Percentiles rank a stretch among this genome's conserved stretches.
Evolutionary conservation across 1,139 yeast genomes (phyloP).

Genomic region (Wickerhamomyces sp.): DNA sequence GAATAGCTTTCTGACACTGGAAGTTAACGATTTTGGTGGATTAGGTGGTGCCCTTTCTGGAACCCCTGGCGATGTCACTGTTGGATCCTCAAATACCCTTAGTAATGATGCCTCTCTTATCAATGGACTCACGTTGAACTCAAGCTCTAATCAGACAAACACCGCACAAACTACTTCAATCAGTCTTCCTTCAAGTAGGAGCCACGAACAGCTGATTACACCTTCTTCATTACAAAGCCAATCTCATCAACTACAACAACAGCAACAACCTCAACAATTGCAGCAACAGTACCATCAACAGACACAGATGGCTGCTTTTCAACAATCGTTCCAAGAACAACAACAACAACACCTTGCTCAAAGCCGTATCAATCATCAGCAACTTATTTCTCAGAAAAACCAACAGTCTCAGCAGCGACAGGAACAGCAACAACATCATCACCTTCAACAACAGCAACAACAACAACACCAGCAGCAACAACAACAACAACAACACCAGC

Average conservation of each 20-base stretch:
- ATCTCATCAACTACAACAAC: slow-evolving; percentile 3
- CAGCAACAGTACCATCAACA: slow-evolving; percentile 6
- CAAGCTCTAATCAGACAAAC: slow-evolving; percentile 10
- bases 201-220: slow-evolving; percentile 15
- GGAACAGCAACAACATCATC: slow-evolving; percentile 12
- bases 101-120: slow-evolving; percentile 9
- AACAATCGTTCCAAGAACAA: slow-evolving; percentile 14
- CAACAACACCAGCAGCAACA: slow-evolving; percentile 1
- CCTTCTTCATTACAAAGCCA: slow-evolving; percentile 12
- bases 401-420: slow-evolving; percentile 17
- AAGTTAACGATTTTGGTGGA: slow-evolving; percentile 14
- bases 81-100: neutral
- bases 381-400: neutral
- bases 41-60: slow-evolving; percentile 7
- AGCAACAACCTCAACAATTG: slow-evolving; percentile 7
- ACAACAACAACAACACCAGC: slow-evolving; percentile 8
- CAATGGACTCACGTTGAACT: slow-evolving; percentile 17
- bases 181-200: slow-evolving; percentile 7
- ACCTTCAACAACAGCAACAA: neutral
- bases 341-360: slow-evolving; percentile 9
- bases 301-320: slow-evolving; percentile 9
- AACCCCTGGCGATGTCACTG: neutral
- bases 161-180: slow-evolving; percentile 4
- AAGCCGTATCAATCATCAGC: slow-evolving; percentile 3
- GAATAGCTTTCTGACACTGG: slow-evolving; percentile 17